Evolutionary conservation across 2,329 filamentous ascomycete species (phyloP), one percentile per base, ranked within the genome.

Genomic region (Rutstroemia sp.): DNA sequence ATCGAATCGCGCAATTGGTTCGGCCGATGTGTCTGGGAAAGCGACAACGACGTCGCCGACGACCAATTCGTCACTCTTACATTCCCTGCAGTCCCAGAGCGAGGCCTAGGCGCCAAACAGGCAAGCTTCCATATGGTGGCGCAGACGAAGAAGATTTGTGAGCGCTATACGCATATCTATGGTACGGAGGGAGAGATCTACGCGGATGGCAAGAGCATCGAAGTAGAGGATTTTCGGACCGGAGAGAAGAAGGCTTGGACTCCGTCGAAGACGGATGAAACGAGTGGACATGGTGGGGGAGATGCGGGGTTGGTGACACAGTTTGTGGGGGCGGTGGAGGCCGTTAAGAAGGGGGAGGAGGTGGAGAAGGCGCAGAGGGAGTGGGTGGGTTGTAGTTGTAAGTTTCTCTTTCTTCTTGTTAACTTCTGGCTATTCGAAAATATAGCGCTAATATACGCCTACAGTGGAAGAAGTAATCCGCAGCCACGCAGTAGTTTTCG

Each of bases 81-180:
- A 4, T 97, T 92, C 91, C 57, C 54, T n/a, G 46, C 54, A 5
- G 51, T 61, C 27, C 54, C 57, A 16, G 62, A 62, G 53, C 58
- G 61, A 64, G 57, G 58, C 59, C 61, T 58, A 3, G 82, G 82
- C 2, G 82, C 89, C 45, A 97, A 97, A 74, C 90, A 87, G 16
- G 92, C 92, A 0, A 84, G 84, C 2, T 88, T 97, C 69, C 92
- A 97, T 72, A 96, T 97, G 92, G 86, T 92, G 2, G 91, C 92
- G 2, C 89, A 92, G 59, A 95, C 92, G 0, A 84, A 89, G 67
- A 86, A 87, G 68, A 87, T 95, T 63, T 97, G 92, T 70, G 82
- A 95, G 62, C 84, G 94, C 3, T 86, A 91, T 58, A 91, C 89
- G 0, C 77, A 89, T 58, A 83, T 96, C 48, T 96, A 96, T 72